phyloP scores from a whole-genome alignment of 192 early-diverging fungal genomes.

The Umbelopsis sp. region DNA sequence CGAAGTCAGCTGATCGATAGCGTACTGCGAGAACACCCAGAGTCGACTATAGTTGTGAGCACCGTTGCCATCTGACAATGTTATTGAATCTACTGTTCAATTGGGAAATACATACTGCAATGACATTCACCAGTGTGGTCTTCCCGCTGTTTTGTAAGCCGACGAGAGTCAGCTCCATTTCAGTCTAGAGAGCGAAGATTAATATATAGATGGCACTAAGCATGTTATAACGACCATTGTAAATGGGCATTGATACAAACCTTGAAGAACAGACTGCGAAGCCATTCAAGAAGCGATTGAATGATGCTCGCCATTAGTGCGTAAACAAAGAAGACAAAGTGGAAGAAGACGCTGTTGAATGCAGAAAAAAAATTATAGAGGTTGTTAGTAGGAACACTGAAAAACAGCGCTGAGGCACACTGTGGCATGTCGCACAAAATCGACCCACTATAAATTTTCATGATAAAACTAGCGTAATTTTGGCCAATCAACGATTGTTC shows the following conservation, averaged over 20 bases:
- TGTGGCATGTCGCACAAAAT: conserved; percentile 14
- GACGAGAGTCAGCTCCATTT: conserved; percentile 89
- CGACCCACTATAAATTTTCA: not conserved
- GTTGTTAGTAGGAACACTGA: too few species aligned
- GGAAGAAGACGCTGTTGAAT: not conserved
- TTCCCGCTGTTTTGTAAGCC: conserved; percentile 89
- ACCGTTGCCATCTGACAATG: not conserved
- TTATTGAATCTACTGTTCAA: not conserved
- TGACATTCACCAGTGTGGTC: conserved; percentile 84
- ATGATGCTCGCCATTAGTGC: conserved; percentile 55
- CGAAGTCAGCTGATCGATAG: not conserved
- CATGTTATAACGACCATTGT: not conserved
- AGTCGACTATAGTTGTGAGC: not conserved
- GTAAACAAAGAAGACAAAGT: not conserved
- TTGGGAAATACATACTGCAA: conserved; percentile 60
- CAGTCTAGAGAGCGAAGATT: conserved; percentile 48
- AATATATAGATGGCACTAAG: conserved; percentile 10
- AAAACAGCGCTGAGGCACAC: not conserved
- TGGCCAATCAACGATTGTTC: too few species aligned
- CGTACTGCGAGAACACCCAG: not conserved
- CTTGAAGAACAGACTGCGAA: conserved; percentile 81
- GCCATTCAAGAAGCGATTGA: conserved; percentile 67
- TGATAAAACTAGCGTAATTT: not conserved
- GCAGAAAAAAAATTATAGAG: not conserved
- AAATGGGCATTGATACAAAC: conserved; percentile 32